A percentile compares a stretch with the other conserved stretches of the same genome.
These are phyloP conservation scores for Letharia lupina DNA, from an alignment of 495 filamentous ascomycete genomes.

Conservation along the genomic window DNA sequence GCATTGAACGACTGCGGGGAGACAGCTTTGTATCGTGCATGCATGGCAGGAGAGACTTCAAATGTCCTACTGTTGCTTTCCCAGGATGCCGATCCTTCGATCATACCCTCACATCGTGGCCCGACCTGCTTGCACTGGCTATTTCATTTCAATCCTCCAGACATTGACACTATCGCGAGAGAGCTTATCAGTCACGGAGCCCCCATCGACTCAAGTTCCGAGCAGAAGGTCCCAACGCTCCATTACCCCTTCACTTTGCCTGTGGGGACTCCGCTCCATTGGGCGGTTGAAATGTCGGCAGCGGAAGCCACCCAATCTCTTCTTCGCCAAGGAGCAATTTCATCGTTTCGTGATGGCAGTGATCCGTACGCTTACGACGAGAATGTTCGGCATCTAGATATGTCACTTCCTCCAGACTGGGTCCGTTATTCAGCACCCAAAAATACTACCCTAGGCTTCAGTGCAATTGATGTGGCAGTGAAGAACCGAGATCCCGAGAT, in stretches of 20 bases:
- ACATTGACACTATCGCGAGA: too few relatives aligned
- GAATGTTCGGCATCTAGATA: background rate
- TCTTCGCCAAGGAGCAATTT: background rate
- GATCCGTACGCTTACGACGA: constrained; percentile 5
- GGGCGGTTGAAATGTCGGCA: constrained; percentile 3
- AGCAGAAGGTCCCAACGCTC: background rate
- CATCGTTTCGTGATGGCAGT: too few relatives aligned
- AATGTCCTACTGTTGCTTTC: too few relatives aligned
- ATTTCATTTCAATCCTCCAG: too few relatives aligned
- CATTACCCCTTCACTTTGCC: background rate
- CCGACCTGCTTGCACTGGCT: too few relatives aligned
- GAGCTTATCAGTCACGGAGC: background rate
- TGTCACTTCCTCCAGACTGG: background rate
- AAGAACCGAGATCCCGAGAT: background rate
- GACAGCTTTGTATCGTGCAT: too few relatives aligned
- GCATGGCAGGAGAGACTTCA: too few relatives aligned
- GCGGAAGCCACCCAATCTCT: background rate
- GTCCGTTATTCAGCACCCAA: background rate
- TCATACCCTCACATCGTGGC: too few relatives aligned
- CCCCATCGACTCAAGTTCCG: background rate
- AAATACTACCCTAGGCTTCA: background rate
- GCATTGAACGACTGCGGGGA: too few relatives aligned
- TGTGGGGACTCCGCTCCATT: constrained; percentile 1
- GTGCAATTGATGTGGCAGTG: constrained; percentile 1
- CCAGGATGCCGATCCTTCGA: too few relatives aligned